phyloP scores from a whole-genome alignment of 1,284 basidiomycete species.

The Meira miltonrushii region DNA sequence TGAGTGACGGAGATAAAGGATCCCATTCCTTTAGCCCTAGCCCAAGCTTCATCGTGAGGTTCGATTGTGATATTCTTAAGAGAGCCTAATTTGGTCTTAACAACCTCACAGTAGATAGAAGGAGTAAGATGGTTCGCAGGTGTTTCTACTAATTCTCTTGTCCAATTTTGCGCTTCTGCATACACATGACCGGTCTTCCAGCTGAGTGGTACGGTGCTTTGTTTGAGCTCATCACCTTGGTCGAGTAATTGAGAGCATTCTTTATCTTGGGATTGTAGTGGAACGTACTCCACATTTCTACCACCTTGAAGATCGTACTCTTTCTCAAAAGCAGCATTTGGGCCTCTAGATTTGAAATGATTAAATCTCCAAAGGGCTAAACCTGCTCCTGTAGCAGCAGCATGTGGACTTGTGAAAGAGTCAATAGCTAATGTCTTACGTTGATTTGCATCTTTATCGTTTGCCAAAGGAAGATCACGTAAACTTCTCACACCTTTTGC shows the following conservation, averaged over 20 bases:
- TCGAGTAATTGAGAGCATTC: slow-evolving; percentile 34
- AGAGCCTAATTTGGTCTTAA: slow-evolving; percentile 65
- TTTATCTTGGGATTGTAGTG: slow-evolving; percentile 34
- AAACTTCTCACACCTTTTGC: slow-evolving; percentile 47
- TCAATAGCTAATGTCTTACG: slow-evolving; percentile 37
- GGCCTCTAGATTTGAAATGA: slow-evolving; percentile 49
- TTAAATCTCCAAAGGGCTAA: slow-evolving; percentile 46
- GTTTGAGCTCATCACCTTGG: slow-evolving; percentile 34
- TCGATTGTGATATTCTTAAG: slow-evolving; percentile 67
- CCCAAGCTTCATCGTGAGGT: slow-evolving; percentile 79
- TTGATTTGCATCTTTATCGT: slow-evolving; percentile 16
- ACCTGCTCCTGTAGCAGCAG: slow-evolving; percentile 43
- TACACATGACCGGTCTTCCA: slow-evolving; percentile 57
- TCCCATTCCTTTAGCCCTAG: slow-evolving; percentile 74
- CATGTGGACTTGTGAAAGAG: slow-evolving; percentile 40
- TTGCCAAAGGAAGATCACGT: slow-evolving; percentile 33
- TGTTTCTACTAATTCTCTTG: slow-evolving; percentile 76
- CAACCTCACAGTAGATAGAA: slow-evolving; percentile 67
- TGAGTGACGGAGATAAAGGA: slow-evolving; percentile 81
- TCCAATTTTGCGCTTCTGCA: slow-evolving; percentile 75
- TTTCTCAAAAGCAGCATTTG: slow-evolving; percentile 30
- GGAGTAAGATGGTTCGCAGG: slow-evolving; percentile 64
- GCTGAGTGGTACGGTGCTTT: slow-evolving; percentile 34
- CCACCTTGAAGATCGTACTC: slow-evolving; percentile 39
- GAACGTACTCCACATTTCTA: slow-evolving; percentile 36